A percentile compares a stretch with the other conserved stretches of the same genome.
These are phyloP conservation scores for Selaginella moellendorffii DNA, from an alignment of 75 land plant species.

Conservation along the genomic window DNA sequence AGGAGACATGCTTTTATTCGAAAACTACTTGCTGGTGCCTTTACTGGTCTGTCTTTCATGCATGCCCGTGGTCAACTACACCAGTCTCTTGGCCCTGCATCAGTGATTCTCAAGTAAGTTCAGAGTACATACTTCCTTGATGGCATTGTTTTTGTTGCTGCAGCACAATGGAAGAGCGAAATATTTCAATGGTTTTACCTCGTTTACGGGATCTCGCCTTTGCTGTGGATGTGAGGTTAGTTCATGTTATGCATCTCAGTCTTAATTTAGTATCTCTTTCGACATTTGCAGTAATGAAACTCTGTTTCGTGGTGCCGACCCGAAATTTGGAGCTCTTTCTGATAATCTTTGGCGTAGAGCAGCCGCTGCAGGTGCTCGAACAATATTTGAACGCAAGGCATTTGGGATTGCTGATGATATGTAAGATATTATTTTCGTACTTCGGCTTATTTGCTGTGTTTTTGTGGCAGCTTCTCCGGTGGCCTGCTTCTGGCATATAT, in stretches of 20 bases:
- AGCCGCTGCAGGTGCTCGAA: constrained; percentile 63
- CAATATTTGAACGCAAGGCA: constrained; percentile 53
- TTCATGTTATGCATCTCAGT: not conserved
- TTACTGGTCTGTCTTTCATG: constrained; percentile 77
- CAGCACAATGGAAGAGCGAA: constrained; percentile 66
- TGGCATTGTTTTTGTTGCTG: too few species aligned
- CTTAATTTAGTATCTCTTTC: not conserved
- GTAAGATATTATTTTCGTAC: constrained; percentile 22
- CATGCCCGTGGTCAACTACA: constrained; percentile 74
- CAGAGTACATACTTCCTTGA: not conserved
- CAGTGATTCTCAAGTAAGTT: constrained; percentile 79
- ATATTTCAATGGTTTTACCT: constrained; percentile 50
- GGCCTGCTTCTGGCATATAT: constrained; percentile 88
- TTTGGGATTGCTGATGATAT: constrained; percentile 97
- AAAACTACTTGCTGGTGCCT: constrained; percentile 56
- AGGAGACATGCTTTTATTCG: constrained; percentile 42
- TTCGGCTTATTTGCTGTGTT: not conserved
- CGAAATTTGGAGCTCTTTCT: constrained; percentile 21
- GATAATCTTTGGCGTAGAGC: constrained; percentile 84
- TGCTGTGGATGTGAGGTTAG: constrained; percentile 83
- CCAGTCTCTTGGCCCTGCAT: constrained; percentile 96
- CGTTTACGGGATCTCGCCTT: constrained; percentile 84
- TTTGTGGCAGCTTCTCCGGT: constrained; percentile 59
- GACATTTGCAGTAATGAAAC: constrained; percentile 17
- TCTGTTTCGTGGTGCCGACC: constrained; percentile 12